Percentiles rank a stretch among this genome's conserved stretches.
Evolutionary conservation across 1,284 basidiomycete genomes (phyloP).

Genomic region (Cutaneotrichosporon spelunceum): DNA sequence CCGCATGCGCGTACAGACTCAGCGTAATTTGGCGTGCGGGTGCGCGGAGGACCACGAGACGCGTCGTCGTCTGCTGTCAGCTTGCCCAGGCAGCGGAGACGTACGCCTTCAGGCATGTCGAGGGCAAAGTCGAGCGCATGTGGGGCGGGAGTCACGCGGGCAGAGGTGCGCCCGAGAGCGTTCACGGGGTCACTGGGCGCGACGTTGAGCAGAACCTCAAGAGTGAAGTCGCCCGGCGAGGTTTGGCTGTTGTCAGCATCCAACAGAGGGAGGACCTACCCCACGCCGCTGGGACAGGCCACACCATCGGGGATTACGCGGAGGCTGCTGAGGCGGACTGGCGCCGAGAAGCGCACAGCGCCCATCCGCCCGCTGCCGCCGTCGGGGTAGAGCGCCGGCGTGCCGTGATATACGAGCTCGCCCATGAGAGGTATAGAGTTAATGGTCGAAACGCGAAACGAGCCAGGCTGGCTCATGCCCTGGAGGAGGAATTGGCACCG

Average conservation of each 20-base stretch:
- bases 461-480: background rate
- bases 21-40: constrained; percentile 14
- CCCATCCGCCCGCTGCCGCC: background rate
- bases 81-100: background rate
- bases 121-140: constrained; percentile 16
- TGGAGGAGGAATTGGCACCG: background rate
- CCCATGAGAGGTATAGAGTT: background rate
- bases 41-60: constrained; percentile 17
- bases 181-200: constrained; percentile 14
- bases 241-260: constrained; percentile 16
- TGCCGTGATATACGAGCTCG: constrained; percentile 20
- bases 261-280: constrained; percentile 6
- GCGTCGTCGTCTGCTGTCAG: constrained; percentile 14
- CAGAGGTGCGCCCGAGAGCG: constrained; percentile 13
- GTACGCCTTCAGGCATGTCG: constrained; percentile 17
- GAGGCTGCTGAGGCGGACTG: constrained; percentile 12
- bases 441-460: constrained; percentile 5
- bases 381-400: constrained; percentile 15
- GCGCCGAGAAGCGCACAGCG: constrained; percentile 15
- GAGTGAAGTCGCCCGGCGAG: constrained; percentile 7
- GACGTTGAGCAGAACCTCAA: constrained; percentile 19
- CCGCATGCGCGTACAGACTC: constrained; percentile 12
- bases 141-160: background rate
- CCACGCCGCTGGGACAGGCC: constrained; percentile 6
- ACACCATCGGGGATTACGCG: constrained; percentile 16